These are phyloP conservation scores for Lipomyces chichibuensis DNA, from an alignment of 805 yeast genomes.

Conservation along the genomic window DNA sequence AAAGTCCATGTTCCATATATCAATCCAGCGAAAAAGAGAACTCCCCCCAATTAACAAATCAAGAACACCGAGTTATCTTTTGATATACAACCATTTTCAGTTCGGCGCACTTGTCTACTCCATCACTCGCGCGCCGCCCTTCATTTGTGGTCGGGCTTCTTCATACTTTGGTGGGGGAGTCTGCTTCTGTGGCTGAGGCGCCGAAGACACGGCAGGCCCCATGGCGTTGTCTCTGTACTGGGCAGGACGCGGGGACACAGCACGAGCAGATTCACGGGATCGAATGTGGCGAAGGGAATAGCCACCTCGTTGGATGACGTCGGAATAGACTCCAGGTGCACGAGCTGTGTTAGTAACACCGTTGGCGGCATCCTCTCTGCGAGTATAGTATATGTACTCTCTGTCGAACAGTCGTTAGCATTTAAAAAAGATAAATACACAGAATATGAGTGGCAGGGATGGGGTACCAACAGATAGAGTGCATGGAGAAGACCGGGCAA, in stretches of 20 bases:
- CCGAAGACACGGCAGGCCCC: not conserved
- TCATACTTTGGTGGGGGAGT: not conserved
- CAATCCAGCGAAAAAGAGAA: not conserved
- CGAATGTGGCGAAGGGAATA: not conserved
- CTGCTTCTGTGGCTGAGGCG: not conserved
- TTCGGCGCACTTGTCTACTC: not conserved
- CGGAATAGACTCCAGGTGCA: constrained; percentile 36
- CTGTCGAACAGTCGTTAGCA: constrained; percentile 8
- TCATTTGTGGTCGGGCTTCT: not conserved
- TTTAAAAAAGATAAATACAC: not conserved
- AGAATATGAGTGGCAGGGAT: not conserved
- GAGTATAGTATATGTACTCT: constrained; percentile 31
- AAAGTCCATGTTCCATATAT: not conserved
- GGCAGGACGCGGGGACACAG: not conserved
- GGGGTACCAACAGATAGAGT: constrained; percentile 29
- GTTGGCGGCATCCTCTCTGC: constrained; percentile 32
- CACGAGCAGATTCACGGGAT: not conserved
- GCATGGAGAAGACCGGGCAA: constrained; percentile 55
- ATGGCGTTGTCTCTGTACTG: not conserved
- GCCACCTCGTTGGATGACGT: constrained; percentile 33
- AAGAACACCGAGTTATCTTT: not conserved
- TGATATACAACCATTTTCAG: not conserved
- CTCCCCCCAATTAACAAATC: not conserved
- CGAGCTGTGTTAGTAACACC: constrained; percentile 29
- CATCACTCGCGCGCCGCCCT: not conserved